These are phyloP conservation scores for Paecilomyces formosus DNA, from an alignment of 2,329 filamentous ascomycete genomes.

Conservation along the genomic window DNA sequence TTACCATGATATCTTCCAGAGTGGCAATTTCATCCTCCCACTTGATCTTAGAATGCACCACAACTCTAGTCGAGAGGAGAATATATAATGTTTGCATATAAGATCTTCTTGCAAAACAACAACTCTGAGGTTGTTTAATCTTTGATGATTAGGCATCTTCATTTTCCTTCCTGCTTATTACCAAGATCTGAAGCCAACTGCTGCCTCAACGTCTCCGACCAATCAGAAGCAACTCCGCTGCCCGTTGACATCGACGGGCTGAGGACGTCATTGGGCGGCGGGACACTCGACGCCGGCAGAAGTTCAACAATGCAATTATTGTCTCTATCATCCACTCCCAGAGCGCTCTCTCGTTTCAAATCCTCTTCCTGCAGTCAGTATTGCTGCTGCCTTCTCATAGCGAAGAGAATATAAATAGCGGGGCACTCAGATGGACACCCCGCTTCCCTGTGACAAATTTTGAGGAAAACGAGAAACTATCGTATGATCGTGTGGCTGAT, in stretches of 20 bases:
- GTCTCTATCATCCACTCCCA: not conserved
- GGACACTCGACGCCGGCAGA: not conserved
- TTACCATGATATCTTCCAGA: not conserved
- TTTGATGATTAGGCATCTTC: not conserved
- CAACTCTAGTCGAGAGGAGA: not conserved
- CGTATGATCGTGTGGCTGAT: not conserved
- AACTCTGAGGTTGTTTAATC: too few relatives aligned
- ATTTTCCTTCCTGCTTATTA: not conserved
- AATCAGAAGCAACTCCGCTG: not conserved
- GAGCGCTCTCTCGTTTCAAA: not conserved
- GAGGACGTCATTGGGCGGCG: constrained; percentile 17
- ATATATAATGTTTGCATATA: not conserved
- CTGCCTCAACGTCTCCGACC: not conserved
- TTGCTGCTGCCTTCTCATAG: not conserved
- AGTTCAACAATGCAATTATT: not conserved
- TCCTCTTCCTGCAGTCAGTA: not conserved
- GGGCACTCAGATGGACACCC: not conserved
- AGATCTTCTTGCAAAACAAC: not conserved
- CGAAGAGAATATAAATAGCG: not conserved
- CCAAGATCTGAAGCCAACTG: not conserved
- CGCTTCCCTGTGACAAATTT: not conserved
- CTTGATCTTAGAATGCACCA: not conserved
- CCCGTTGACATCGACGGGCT: not conserved
- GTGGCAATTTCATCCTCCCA: not conserved
- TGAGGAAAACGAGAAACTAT: not conserved